Base-by-base conservation (phyloP, 2,329 filamentous ascomycete species). In the Apiospora marii region DNA sequence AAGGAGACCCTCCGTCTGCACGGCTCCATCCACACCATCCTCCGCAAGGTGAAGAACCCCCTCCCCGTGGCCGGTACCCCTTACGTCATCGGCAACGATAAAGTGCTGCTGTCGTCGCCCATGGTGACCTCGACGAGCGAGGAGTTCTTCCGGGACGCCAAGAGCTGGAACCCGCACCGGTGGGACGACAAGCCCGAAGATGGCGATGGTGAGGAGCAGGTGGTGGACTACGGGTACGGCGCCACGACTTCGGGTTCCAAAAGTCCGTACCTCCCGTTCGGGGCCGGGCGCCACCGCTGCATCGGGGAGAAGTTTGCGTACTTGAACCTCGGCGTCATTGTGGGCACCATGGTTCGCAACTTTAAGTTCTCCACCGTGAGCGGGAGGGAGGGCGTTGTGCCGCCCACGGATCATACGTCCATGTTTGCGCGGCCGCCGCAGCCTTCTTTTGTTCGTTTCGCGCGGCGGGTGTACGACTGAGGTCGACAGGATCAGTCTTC, bases 271-370 rank as follows among this genome's bases (percentile, higher is more conserved):
- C 83, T 94, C 1, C 92, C 92, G 0, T 94, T 94, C 77, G 92
- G 92, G 3, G 92, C 91, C 0, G 92, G 92, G 0, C 85, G 92
- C 67, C 92, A 94, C 80, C 85, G 92, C 37, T 94, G 92, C 77
- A 93, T 94, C 73, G 92, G 92, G 24, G 92, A 94, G 83, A 92
- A 93, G 79, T 94, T 94, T 80, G 92, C 92, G 43, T 93, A 94
- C 77, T 81, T 92, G 64, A 92, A 94, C 77, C 79, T 94, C 61
- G 87, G 87, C 22, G 89, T 90, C 12, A 93, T 94, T 74, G 82
- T 93, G 30, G 87, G 88, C 0, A 90, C 87, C 0, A 80, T 93
- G 73, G 87, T 93, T 19, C 83, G 91, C 16, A 83, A 90, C 69
- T 88, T 93, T 78, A 89, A 87, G 79, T 84, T 93, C 67, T 83